Base-by-base conservation (phyloP, 208 protist genomes). In the Phytomonas francai region DNA sequence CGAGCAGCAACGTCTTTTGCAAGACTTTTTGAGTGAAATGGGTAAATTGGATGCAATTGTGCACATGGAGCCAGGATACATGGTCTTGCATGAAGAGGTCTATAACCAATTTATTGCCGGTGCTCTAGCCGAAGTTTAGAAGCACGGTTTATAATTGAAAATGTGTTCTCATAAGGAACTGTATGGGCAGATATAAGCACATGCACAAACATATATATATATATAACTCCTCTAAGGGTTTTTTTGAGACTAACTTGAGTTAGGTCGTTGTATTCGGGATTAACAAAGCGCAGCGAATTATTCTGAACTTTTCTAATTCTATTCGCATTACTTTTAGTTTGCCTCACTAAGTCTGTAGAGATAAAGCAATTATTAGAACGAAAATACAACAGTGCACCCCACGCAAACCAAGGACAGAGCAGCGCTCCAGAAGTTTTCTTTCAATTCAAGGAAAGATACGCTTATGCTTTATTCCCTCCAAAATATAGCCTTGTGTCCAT, bases 41-140 rank as follows among this genome's bases (percentile, higher is more conserved):
- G 91, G 88, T 0, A 81, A 89, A 73, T 67, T 68, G 3, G 82
- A 87, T 27, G 84, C 85, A 6, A 63, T 96, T 25, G 69, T 91
- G 31, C 76, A 91, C 77, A 59, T 60, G 19, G 88, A 91, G 63
- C 71, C 57, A n/a, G 87, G 87, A 12, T 80, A 81, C 67, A 72
- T 93, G 67, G 78, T 93, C 8, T 51, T 92, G 59, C 65, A 78
- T 31, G 79, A 81, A 66, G 88, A 89, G 14, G 85, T 83, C 16
- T 92, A 92, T 62, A 72, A 88, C 14, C 82, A 83, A 16, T 71
- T 89, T 14, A 62, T 93, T 33, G 79, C 76, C 29, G 74, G 77
- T 16, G 49, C 83, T 11, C 49, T 88, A 62, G 27, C 8, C 29
- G 63, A 59, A 34, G 31, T 22, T 8, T 59, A 36, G 11, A 31